These are phyloP conservation scores for Gracilariopsis chorda DNA, from an alignment of 23 red algal species.

Conservation along the genomic window DNA sequence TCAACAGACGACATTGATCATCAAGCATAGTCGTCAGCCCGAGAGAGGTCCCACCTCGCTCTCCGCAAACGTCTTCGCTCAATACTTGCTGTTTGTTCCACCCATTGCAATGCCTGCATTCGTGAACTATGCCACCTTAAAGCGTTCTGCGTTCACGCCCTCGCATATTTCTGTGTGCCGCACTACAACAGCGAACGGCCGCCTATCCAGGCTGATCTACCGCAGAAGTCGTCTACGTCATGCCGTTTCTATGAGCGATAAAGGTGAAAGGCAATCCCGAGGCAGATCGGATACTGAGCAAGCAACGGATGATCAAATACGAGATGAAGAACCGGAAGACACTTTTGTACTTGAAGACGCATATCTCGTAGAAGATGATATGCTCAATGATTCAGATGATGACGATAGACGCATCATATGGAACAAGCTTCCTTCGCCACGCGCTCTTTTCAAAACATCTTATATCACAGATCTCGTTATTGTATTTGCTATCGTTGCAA, in stretches of 20 bases:
- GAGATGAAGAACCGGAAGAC: slow-evolving; percentile 33
- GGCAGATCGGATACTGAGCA: not conserved
- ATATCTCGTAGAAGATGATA: not conserved
- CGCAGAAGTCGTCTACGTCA: too few species aligned
- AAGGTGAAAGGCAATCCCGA: not conserved
- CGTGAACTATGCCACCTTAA: not conserved
- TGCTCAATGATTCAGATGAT: not conserved
- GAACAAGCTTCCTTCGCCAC: slow-evolving; percentile 13
- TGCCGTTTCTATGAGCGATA: not conserved
- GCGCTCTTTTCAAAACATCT: slow-evolving; percentile 1
- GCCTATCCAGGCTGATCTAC: too few species aligned
- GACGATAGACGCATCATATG: slow-evolving; percentile 26
- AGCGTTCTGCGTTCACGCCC: not conserved
- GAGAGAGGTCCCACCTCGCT: too few species aligned
- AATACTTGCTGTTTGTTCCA: too few species aligned
- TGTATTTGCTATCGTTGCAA: slow-evolving; percentile 46
- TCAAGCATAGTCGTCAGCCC: too few species aligned
- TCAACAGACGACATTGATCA: too few species aligned
- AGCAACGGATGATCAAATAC: not conserved
- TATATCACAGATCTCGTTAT: slow-evolving; percentile 53
- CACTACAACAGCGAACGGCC: too few species aligned
- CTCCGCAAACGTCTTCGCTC: too few species aligned
- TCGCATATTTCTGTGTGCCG: too few species aligned
- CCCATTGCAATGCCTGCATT: not conserved
- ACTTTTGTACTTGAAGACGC: slow-evolving; percentile 41